Evolutionary conservation across 73 alveolate species (phyloP), one percentile per base, ranked within the genome.

Genomic region (Durusdinium trenchii): DNA sequence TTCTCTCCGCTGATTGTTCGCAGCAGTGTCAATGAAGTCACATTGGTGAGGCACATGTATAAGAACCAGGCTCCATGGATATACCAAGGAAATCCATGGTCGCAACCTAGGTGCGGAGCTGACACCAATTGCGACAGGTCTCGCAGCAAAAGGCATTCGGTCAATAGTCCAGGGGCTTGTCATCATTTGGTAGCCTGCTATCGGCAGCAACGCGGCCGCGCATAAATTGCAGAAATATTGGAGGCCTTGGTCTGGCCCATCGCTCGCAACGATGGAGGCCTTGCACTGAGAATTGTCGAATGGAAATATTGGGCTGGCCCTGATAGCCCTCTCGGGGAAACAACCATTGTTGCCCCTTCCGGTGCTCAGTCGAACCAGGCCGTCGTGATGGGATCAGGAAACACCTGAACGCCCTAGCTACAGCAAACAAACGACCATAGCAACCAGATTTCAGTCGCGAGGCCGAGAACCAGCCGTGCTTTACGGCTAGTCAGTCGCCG

Each of bases 41-140:
- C 60, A 40, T 91, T 91, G 30, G 98, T 91, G n/a, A 91, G 61
- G 90, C 98, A 91, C 98, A 91, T 91, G 78, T 91, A 91, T 60
- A 57, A 57, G 38, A 91, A 71, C 98, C 98, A 91, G 46, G 98
- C 98, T 40, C 98, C 98, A 30, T 91, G 98, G 98, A 91, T 91
- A 62, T 28, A 91, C 76, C 89, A 23, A 1, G 98, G 98, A 60
- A 91, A 91, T 76, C 98, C 98, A 28, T n/a, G 89, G n/a, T 91
- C 98, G 38, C 98, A 91, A 78, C 98, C 98, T 91, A 60, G n/a
- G 78, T 32, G 50, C 4, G 42, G 47, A 36, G 86, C 54, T 40
- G 51, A 9, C 32, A n/a, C 35, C 20, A 10, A 18, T 9, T 36
- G 38, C 54, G 20, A 54, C 35, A 50, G 50, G 50, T 36, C 48